A percentile compares a stretch with the other conserved stretches of the same genome.
Conservation (phyloP, 768 basidiomycete genomes). For the Kwoniella heveanensis region DNA sequence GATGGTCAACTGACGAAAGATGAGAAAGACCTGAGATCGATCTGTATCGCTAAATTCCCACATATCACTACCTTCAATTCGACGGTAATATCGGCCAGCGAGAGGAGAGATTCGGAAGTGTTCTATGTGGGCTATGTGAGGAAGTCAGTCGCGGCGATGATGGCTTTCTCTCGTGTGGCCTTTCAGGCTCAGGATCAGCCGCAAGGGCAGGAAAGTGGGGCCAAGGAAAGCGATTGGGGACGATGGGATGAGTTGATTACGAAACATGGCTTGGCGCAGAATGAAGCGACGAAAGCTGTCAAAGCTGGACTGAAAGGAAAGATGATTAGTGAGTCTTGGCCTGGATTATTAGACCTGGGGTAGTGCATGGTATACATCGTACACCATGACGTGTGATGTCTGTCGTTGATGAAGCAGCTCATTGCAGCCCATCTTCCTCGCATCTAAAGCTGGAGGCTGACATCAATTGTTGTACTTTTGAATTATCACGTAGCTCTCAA, state of each 20-base stretch:
- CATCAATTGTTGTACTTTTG: neutral
- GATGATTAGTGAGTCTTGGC: constrained; percentile 43
- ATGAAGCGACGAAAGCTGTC: neutral
- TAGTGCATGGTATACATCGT: no score
- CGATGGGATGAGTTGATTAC: constrained; percentile 33
- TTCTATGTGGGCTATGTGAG: constrained; percentile 31
- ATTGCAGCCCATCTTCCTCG: no score
- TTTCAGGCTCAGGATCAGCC: constrained; percentile 6
- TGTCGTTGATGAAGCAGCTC: no score
- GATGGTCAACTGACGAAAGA: constrained; percentile 20
- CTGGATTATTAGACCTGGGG: no score
- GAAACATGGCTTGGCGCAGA: constrained; percentile 18
- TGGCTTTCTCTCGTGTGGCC: no score
- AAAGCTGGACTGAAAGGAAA: constrained; percentile 29
- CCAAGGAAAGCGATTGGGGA: constrained; percentile 21
- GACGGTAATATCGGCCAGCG: constrained; percentile 26
- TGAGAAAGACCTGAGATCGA: constrained; percentile 29
- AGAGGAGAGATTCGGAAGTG: constrained; percentile 48
- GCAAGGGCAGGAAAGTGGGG: constrained; percentile 1
- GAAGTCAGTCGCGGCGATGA: constrained; percentile 6
- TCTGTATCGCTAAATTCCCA: constrained; percentile 43
- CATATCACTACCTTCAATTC: constrained; percentile 42
- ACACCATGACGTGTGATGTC: no score
- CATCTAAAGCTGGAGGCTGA: neutral
- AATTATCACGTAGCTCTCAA: neutral